phyloP scores from a whole-genome alignment of 331 rosid species.

The Acacia pycnantha region DNA sequence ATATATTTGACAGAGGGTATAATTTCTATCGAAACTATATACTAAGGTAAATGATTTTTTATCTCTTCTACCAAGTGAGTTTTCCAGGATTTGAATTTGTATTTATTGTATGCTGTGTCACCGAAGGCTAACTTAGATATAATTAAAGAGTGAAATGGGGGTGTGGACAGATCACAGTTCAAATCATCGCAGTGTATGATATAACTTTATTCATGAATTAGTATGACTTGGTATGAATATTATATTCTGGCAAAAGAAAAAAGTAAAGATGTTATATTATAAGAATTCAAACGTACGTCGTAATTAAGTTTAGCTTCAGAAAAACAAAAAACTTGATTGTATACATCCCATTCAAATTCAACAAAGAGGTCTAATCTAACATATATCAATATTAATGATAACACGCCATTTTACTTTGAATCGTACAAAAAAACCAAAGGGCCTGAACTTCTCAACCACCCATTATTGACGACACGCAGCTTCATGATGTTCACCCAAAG shows the following conservation, averaged over 20 bases:
- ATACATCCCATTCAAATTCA: background rate
- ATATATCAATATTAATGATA: background rate
- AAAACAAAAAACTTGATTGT: background rate
- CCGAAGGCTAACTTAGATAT: too few species aligned
- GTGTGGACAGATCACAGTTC: background rate
- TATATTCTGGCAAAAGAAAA: background rate
- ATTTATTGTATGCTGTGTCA: too few species aligned
- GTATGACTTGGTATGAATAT: too few species aligned
- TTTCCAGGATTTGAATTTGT: too few species aligned
- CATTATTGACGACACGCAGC: conserved; percentile 22
- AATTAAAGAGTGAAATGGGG: background rate
- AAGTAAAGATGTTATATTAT: background rate
- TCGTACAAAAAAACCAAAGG: background rate
- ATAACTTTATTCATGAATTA: background rate
- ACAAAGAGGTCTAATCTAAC: background rate
- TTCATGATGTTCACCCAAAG: background rate
- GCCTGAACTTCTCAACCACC: background rate
- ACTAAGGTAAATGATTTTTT: too few species aligned
- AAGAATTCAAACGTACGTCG: background rate
- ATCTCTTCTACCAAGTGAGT: fast-evolving
- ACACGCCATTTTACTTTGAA: background rate
- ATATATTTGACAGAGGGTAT: too few species aligned
- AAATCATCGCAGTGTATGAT: too few species aligned
- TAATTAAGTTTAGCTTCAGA: background rate
- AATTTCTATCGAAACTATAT: too few species aligned